These are phyloP conservation scores for Magnusiomyces fungicola DNA, from an alignment of 1,139 yeast genomes.

Conservation along the genomic window DNA sequence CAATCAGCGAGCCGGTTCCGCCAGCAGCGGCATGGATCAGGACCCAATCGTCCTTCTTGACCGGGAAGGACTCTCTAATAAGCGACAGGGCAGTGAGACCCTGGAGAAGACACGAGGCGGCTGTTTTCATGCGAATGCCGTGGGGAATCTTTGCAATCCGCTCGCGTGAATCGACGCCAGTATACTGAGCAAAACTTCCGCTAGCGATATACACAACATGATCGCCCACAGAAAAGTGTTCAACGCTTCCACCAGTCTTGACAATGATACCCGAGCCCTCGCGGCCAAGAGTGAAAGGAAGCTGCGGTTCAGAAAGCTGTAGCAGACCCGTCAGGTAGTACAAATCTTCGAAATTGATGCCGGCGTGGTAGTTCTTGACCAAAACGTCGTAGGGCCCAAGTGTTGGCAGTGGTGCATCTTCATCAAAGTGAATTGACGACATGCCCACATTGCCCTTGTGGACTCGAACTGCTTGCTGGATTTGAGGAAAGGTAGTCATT, in stretches of 20 bases:
- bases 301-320: conserved; percentile 53
- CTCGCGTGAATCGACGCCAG: conserved; percentile 11
- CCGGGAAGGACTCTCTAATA: conserved; percentile 54
- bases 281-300: conserved; percentile 2
- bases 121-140: conserved; percentile 41
- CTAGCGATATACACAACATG: background rate
- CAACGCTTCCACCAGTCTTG: background rate
- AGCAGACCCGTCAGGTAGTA: conserved; percentile 78
- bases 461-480: conserved; percentile 50
- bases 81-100: conserved; percentile 76
- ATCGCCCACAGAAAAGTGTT: background rate
- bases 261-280: background rate
- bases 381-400: conserved; percentile 50
- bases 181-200: background rate
- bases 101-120: conserved; percentile 59
- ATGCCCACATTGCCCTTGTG: conserved; percentile 55
- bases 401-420: conserved; percentile 48
- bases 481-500: too few species aligned
- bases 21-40: conserved; percentile 93
- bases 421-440: conserved; percentile 42
- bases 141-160: conserved; percentile 45
- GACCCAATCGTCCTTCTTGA: conserved; percentile 59
- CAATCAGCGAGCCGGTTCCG: conserved; percentile 70
- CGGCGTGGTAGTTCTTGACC: conserved; percentile 64
- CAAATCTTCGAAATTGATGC: conserved; percentile 74